Percentiles rank a stretch among this genome's conserved stretches.
These are phyloP conservation scores for Suillus brevipes DNA, from an alignment of 768 basidiomycete species.

Conservation along the genomic window DNA sequence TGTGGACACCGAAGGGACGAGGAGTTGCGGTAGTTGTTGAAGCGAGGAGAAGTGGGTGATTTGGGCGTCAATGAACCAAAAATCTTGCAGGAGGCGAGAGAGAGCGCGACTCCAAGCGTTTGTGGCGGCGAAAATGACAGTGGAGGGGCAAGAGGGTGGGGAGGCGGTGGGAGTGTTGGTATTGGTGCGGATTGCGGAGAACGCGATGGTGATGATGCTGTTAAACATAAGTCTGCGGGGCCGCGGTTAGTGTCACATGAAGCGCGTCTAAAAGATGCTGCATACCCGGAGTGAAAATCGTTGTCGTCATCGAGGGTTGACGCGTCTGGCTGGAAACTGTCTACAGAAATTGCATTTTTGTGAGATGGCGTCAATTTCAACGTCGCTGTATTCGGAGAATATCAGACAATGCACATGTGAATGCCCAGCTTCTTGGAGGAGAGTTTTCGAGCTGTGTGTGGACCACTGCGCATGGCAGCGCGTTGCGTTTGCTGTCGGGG, in stretches of 20 bases:
- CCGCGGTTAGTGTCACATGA: background rate
- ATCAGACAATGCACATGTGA: constrained; percentile 58
- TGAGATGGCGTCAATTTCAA: constrained; percentile 54
- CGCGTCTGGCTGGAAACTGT: constrained; percentile 50
- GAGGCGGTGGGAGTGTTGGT: constrained; percentile 61
- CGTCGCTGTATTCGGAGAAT: constrained; percentile 54
- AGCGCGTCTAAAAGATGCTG: background rate
- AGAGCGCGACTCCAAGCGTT: constrained; percentile 84
- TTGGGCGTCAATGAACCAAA: constrained; percentile 56
- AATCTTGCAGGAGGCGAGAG: constrained; percentile 76
- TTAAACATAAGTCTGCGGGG: constrained; percentile 52
- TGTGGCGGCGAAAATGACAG: constrained; percentile 70
- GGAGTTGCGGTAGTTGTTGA: constrained; percentile 41
- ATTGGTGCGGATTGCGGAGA: constrained; percentile 25
- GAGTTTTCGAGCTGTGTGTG: constrained; percentile 59
- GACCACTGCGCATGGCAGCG: constrained; percentile 78
- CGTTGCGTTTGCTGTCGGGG: too few relatives aligned
- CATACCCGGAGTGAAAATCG: constrained; percentile 61
- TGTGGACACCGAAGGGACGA: constrained; percentile 60
- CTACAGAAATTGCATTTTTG: constrained; percentile 54
- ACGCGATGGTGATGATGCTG: constrained; percentile 30
- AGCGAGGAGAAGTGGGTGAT: constrained; percentile 37
- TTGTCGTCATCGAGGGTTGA: constrained; percentile 38
- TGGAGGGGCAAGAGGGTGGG: constrained; percentile 48
- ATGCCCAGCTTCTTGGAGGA: constrained; percentile 68